phyloP scores from a whole-genome alignment of 2,329 filamentous ascomycete genomes.

The Botryosphaeria dothidea region DNA sequence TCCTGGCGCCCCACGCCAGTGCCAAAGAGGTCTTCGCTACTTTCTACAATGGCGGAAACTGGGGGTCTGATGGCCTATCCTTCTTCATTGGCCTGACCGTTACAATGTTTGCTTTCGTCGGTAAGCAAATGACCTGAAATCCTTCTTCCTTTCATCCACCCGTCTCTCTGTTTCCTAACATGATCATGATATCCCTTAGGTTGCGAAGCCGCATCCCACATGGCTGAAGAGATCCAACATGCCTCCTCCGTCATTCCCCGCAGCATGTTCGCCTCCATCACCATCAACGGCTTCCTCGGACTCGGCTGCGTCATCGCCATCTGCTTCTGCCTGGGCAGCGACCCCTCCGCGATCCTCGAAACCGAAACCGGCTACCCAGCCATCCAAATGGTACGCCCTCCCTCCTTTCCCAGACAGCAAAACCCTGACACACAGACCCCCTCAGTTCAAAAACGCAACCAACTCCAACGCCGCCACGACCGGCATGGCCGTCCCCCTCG shows the following conservation, averaged over 20 bases:
- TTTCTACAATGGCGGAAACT: slow-evolving; percentile 51
- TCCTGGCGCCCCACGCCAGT: slow-evolving; percentile 43
- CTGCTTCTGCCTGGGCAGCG: slow-evolving; percentile 36
- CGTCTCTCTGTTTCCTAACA: background rate
- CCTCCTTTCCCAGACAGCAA: too few species aligned
- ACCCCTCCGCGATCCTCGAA: slow-evolving; percentile 29
- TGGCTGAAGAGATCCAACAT: slow-evolving; percentile 35
- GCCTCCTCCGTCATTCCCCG: slow-evolving; percentile 37
- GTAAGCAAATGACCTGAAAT: slow-evolving; percentile 43
- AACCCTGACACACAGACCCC: too few species aligned
- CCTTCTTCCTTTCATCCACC: slow-evolving; percentile 16
- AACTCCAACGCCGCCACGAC: slow-evolving; percentile 42
- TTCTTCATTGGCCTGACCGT: slow-evolving; percentile 46
- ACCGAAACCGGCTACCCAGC: slow-evolving; percentile 39
- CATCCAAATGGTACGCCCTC: too few species aligned
- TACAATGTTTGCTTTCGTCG: slow-evolving; percentile 39
- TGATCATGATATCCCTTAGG: background rate
- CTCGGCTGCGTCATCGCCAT: slow-evolving; percentile 45
- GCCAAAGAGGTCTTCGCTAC: slow-evolving; percentile 47
- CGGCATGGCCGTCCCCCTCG: slow-evolving; percentile 47
- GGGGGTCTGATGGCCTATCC: slow-evolving; percentile 47
- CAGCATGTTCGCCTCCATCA: slow-evolving; percentile 43
- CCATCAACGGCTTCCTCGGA: slow-evolving; percentile 44
- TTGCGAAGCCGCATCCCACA: background rate
- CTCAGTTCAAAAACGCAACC: slow-evolving; percentile 41